Evolutionary conservation across 164 flowering plant genomes (phyloP).

Genomic region (Vitis cinerea): DNA sequence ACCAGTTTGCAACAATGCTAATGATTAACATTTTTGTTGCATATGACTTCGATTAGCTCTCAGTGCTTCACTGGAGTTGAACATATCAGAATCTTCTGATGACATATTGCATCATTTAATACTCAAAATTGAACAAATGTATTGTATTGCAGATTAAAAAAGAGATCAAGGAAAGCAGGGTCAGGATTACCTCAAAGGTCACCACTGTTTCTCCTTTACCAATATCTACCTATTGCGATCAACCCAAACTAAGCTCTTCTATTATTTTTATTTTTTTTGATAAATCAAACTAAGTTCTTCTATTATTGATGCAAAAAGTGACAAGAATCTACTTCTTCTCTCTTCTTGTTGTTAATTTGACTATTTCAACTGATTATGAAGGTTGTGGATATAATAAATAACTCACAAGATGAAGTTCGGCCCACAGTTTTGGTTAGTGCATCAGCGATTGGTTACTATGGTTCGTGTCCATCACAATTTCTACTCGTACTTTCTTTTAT

Average conservation of each 20-base stretch:
- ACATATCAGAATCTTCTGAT: background rate
- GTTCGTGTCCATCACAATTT: conserved; percentile 34
- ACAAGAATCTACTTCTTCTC: background rate
- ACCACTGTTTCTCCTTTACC: conserved; percentile 7
- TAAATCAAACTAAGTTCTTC: background rate
- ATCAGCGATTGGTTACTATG: conserved; percentile 96
- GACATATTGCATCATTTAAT: background rate
- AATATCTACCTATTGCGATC: background rate
- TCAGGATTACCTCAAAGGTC: conserved; percentile 86
- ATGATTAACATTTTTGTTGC: background rate
- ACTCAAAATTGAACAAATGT: background rate
- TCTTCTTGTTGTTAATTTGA: conserved; percentile 5
- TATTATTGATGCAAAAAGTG: background rate
- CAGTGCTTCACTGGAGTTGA: background rate
- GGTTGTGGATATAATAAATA: conserved; percentile 80
- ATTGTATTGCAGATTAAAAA: conserved; percentile 69
- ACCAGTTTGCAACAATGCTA: background rate
- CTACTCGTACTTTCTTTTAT: background rate
- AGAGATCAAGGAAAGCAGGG: conserved; percentile 88
- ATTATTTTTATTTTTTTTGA: no score
- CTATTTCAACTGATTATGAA: conserved; percentile 34
- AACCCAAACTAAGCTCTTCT: background rate
- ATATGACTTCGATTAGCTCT: background rate
- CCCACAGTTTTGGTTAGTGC: conserved; percentile 89
- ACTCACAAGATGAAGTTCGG: conserved; percentile 41